Conservation (phyloP, 352 stramenopile species). For the Thalassiosira allenii region DNA sequence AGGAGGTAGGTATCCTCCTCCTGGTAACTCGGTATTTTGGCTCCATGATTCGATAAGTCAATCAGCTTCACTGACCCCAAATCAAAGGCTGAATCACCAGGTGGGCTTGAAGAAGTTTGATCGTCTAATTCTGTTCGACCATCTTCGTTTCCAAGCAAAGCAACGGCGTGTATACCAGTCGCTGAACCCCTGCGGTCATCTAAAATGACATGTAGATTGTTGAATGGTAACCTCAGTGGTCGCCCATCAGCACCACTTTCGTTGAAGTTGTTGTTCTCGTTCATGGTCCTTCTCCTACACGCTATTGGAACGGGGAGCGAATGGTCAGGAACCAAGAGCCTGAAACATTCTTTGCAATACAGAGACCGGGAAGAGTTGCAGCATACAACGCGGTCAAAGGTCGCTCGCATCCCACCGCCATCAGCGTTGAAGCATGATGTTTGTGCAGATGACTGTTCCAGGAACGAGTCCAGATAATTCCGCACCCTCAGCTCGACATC, state of each 20-base stretch:
- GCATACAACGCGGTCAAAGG: too few relatives aligned
- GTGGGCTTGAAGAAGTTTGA: neutral
- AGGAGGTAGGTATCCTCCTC: conserved; percentile 59
- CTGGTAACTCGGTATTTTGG: conserved; percentile 31
- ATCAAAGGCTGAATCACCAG: conserved; percentile 13
- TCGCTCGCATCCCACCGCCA: too few relatives aligned
- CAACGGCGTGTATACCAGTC: conserved; percentile 65
- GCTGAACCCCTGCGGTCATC: conserved; percentile 63
- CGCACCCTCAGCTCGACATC: too few relatives aligned
- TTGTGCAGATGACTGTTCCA: too few relatives aligned
- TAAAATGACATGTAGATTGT: conserved; percentile 72
- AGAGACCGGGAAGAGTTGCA: conserved; percentile 70
- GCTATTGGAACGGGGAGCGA: conserved; percentile 48
- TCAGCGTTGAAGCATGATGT: too few relatives aligned
- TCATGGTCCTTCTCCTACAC: conserved; percentile 12
- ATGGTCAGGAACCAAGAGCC: conserved; percentile 58
- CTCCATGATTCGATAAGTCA: conserved; percentile 31
- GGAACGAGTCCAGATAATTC: too few relatives aligned
- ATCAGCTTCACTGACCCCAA: conserved; percentile 26
- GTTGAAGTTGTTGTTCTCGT: neutral
- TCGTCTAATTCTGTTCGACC: neutral
- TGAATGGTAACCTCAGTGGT: conserved; percentile 60
- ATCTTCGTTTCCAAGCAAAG: conserved; percentile 32
- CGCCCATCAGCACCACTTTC: neutral
- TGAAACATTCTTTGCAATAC: conserved; percentile 74